These are phyloP conservation scores for Musa beccarii DNA, from an alignment of 176 grass and related monocot genomes.

Conservation along the genomic window DNA sequence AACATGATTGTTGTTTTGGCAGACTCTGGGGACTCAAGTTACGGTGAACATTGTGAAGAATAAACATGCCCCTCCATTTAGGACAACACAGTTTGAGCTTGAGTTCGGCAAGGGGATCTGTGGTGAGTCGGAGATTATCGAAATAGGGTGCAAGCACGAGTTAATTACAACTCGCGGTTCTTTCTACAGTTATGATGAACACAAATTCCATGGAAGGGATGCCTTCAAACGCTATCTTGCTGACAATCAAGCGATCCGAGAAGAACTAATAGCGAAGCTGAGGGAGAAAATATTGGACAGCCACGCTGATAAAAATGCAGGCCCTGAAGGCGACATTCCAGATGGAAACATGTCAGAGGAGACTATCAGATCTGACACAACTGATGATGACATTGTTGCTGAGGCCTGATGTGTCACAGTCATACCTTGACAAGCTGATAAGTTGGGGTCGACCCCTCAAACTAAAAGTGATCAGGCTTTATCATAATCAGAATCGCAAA, in stretches of 20 bases:
- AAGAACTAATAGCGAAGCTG: slow-evolving; percentile 50
- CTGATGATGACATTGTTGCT: background rate
- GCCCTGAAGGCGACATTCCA: background rate
- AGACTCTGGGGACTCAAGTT: slow-evolving; percentile 78
- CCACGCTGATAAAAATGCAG: background rate
- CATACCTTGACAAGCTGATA: background rate
- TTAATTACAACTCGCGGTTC: slow-evolving; percentile 38
- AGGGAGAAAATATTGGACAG: slow-evolving; percentile 34
- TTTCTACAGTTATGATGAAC: slow-evolving; percentile 38
- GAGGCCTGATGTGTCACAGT: background rate
- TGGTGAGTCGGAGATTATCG: slow-evolving; percentile 67
- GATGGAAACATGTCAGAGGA: background rate
- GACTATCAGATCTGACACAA: background rate
- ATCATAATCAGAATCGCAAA: background rate
- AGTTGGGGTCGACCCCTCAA: too few relatives aligned
- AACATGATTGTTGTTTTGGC: slow-evolving; percentile 5
- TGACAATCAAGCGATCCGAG: slow-evolving; percentile 34
- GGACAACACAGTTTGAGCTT: slow-evolving; percentile 66
- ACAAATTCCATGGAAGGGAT: slow-evolving; percentile 44
- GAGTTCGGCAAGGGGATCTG: slow-evolving; percentile 88
- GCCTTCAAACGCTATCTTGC: slow-evolving; percentile 42
- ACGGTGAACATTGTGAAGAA: slow-evolving; percentile 94
- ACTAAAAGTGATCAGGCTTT: background rate
- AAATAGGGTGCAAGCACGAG: slow-evolving; percentile 64
- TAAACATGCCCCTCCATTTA: slow-evolving; percentile 92